Evolutionary conservation across 208 protist genomes (phyloP).

Genomic region (Trypanosoma lewisi): DNA sequence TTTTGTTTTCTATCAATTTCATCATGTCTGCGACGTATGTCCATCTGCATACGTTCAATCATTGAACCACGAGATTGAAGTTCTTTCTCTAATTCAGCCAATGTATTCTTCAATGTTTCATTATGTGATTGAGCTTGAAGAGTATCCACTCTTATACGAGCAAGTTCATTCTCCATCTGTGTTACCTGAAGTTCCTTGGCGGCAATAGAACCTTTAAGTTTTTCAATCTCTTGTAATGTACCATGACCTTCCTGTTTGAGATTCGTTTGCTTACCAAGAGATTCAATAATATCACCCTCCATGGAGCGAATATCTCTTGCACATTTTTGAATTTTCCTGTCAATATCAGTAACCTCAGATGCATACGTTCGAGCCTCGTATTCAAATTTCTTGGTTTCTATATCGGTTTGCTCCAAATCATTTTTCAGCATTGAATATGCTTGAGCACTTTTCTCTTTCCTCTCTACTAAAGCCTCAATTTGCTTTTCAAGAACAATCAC

Average conservation of each 20-base stretch:
- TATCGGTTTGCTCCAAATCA: constrained; percentile 74
- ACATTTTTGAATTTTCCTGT: constrained; percentile 84
- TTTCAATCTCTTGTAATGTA: constrained; percentile 87
- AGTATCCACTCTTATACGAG: constrained; percentile 93
- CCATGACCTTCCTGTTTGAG: constrained; percentile 92
- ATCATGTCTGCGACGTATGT: constrained; percentile 93
- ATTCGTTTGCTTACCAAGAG: constrained; percentile 90
- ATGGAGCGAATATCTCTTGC: constrained; percentile 84
- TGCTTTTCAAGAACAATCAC: constrained; percentile 87
- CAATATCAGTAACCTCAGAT: constrained; percentile 58
- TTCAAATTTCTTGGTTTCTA: constrained; percentile 82
- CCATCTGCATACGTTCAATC: constrained; percentile 94
- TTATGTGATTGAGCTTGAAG: constrained; percentile 93
- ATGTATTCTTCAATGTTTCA: constrained; percentile 81
- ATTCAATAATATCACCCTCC: constrained; percentile 85
- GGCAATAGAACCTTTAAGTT: constrained; percentile 86
- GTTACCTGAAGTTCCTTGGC: constrained; percentile 93
- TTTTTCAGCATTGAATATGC: constrained; percentile 73
- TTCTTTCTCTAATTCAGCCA: constrained; percentile 90
- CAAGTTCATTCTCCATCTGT: constrained; percentile 95
- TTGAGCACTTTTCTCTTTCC: constrained; percentile 75
- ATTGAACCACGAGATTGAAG: constrained; percentile 85
- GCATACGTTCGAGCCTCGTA: constrained; percentile 72
- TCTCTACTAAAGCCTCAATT: constrained; percentile 78
- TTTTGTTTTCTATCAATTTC: constrained; percentile 97